These are phyloP conservation scores for Lolium rigidum DNA, from an alignment of 176 grass and related monocot species.

Conservation along the genomic window DNA sequence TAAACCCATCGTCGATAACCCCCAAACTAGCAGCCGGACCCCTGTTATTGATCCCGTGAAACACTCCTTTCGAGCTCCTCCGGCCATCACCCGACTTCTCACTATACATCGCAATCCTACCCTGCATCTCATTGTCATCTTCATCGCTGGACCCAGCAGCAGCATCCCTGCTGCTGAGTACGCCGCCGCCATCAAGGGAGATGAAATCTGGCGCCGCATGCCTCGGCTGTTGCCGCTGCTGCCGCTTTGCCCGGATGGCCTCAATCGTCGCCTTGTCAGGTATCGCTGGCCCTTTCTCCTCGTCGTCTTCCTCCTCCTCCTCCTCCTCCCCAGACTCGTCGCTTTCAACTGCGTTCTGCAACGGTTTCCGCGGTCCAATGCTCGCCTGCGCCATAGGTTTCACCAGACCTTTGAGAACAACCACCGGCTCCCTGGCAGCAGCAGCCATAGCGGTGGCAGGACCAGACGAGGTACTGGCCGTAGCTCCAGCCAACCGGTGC, in stretches of 20 bases:
- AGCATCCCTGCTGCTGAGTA: constrained; percentile 69
- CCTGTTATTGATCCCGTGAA: constrained; percentile 52
- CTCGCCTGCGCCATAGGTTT: constrained; percentile 60
- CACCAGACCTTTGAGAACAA: constrained; percentile 89
- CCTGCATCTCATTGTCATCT: constrained; percentile 72
- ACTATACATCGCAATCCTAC: constrained; percentile 73
- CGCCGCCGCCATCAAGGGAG: constrained; percentile 74
- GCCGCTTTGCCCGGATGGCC: constrained; percentile 83
- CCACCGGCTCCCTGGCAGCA: constrained; percentile 43
- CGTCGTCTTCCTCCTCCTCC: constrained; percentile 44
- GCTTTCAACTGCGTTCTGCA: constrained; percentile 34
- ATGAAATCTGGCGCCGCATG: constrained; percentile 82
- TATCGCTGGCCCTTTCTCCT: constrained; percentile 58
- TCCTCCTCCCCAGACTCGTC: constrained; percentile 53
- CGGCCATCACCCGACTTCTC: constrained; percentile 41
- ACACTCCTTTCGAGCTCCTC: constrained; percentile 64
- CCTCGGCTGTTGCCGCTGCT: constrained; percentile 80
- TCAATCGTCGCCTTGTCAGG: constrained; percentile 87
- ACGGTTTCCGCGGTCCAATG: constrained; percentile 39
- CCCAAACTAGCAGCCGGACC: constrained; percentile 51
- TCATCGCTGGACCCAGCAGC: constrained; percentile 82
- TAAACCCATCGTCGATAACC: constrained; percentile 43
- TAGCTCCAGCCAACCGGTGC: constrained; percentile 23
- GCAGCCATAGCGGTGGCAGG: not conserved
- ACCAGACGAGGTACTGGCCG: constrained; percentile 25